Conservation (phyloP, 176 grass and related monocot genomes). For the Thinopyrum elongatum region DNA sequence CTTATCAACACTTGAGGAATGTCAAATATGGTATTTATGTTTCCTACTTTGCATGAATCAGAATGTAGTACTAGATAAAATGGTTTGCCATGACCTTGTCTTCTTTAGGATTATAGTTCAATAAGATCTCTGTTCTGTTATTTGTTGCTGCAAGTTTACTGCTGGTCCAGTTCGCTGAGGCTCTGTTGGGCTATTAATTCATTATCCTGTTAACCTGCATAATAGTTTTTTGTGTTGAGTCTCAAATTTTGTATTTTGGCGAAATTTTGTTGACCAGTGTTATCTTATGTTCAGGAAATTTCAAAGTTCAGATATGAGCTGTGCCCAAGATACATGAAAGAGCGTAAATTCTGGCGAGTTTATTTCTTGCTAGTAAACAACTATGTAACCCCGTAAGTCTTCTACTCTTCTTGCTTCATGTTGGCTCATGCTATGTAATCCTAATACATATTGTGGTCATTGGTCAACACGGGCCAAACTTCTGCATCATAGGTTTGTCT, state of each 20-base stretch:
- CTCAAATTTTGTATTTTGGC: not conserved
- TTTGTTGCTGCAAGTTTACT: not conserved
- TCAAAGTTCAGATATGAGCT: conserved; percentile 99
- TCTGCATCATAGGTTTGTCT: conserved; percentile 3
- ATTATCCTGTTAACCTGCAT: not conserved
- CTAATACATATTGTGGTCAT: not conserved
- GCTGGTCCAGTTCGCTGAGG: not conserved
- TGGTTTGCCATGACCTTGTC: not conserved
- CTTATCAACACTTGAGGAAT: not conserved
- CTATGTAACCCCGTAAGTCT: conserved; percentile 76
- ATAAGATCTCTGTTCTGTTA: not conserved
- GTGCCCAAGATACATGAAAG: conserved; percentile 98
- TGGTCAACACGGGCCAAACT: not conserved
- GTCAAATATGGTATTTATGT: not conserved
- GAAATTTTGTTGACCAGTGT: not conserved
- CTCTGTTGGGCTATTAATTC: not conserved
- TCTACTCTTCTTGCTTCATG: conserved; percentile 5
- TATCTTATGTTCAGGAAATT: conserved; percentile 79
- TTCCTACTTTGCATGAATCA: not conserved
- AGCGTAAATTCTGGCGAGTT: conserved; percentile 95
- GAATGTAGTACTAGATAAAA: not conserved
- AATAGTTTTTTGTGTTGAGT: not conserved
- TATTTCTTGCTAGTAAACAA: conserved; percentile 92
- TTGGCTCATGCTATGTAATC: conserved; percentile 9
- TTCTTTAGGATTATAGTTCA: not conserved